Conservation (phyloP, 768 basidiomycete genomes). For the Lactifluus echinatus region DNA sequence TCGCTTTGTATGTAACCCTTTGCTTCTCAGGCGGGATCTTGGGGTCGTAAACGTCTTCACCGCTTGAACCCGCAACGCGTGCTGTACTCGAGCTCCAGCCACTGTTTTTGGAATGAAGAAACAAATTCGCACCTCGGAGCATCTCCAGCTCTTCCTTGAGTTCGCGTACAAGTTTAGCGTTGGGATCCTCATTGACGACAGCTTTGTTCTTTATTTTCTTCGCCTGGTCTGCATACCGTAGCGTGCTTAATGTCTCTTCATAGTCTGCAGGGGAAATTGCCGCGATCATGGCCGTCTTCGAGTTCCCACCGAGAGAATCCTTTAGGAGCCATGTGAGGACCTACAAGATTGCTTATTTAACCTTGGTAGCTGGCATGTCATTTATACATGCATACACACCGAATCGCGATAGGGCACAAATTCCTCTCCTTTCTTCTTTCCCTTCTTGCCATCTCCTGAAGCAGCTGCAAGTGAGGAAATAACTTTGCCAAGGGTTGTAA, state of each 20-base stretch:
- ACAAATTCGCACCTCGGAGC: conserved; percentile 56
- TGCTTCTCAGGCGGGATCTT: conserved; percentile 89
- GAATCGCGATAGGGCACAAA: conserved; percentile 98
- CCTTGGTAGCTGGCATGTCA: neutral
- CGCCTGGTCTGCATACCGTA: conserved; percentile 96
- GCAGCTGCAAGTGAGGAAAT: conserved; percentile 76
- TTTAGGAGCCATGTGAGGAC: conserved; percentile 97
- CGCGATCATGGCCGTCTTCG: conserved; percentile 99
- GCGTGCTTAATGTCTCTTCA: conserved; percentile 92
- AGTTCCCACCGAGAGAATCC: conserved; percentile 94
- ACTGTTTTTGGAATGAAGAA: conserved; percentile 16
- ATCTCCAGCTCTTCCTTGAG: conserved; percentile 96
- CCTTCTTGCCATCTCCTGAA: conserved; percentile 48
- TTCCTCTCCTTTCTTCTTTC: conserved; percentile 85
- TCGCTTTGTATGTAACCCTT: conserved; percentile 88
- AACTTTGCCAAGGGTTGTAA: conserved; percentile 97
- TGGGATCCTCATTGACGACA: conserved; percentile 98
- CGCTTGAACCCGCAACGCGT: conserved; percentile 59
- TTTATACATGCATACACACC: conserved; percentile 38
- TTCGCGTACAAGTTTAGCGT: conserved; percentile 96
- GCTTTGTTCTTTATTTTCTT: conserved; percentile 99
- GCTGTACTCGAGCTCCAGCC: conserved; percentile 33
- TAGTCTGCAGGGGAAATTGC: conserved; percentile 98
- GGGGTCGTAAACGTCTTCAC: conserved; percentile 78
- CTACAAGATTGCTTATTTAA: conserved; percentile 30